Evolutionary conservation across 805 yeast species (phyloP), one percentile per base, ranked within the genome.

Genomic region (Ogataea paraovalis): DNA sequence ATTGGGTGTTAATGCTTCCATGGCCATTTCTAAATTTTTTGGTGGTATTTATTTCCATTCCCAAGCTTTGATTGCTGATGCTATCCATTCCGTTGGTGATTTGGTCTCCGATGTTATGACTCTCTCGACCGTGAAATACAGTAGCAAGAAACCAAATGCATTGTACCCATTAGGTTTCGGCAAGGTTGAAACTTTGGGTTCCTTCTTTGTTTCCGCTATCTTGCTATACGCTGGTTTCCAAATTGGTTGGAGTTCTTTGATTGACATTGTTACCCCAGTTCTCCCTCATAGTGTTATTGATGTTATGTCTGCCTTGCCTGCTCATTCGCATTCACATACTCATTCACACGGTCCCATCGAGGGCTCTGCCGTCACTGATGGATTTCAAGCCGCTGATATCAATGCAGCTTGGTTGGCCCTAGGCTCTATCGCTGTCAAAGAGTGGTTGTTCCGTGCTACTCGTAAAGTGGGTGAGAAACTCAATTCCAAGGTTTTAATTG

Each of bases 331-430:
- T 54, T 55, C 74, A 19, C 88, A 82, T 61, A 56, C 68, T 21
- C 82, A 78, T 50, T 46, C 67, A 3, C 73, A 68, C 43, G 63
- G 66, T 3, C 76, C 70, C 47, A 49, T 54, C 16, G 69, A 64
- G 41, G 55, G 42, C 19, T 45, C 53, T 43, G 62, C 20, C 16
- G 55, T 45, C 3, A 39, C 52, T 7, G 61, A 61, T 23, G 48
- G 49, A 4, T 47, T 53, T 7, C 77, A 72, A 36, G 71, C 76
- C 0, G 79, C 87, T 0, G 79, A 89, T 59, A 79, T 94, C 54
- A 90, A 89, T 63, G 99, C 99, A 2, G 97, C 97, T 2, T 90
- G 96, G 96, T 75, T 94, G 40, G 99, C 99, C 0, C 82, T 85
- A 48, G 97, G 83, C 1, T 88, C 97, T 1, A 88, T 94, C 50